Evolutionary conservation across 2,329 filamentous ascomycete genomes (phyloP).

Genomic region (Raffaelea arxii): DNA sequence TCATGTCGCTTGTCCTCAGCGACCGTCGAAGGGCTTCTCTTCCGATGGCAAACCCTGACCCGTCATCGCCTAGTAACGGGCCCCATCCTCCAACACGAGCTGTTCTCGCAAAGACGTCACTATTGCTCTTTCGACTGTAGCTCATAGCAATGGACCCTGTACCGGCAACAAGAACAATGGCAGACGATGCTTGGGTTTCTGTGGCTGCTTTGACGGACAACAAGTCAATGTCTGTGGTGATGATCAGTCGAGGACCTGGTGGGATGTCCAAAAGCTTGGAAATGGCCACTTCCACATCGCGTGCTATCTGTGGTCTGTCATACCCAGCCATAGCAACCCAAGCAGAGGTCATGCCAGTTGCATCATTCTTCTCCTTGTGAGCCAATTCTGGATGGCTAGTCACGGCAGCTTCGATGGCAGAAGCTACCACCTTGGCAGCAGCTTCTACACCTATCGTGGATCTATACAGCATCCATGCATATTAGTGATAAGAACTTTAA

Average conservation of each 20-base stretch:
- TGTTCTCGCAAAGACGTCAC: conserved; percentile 15
- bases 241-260: conserved; percentile 13
- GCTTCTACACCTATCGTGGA: conserved; percentile 18
- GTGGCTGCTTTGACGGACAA: conserved; percentile 18
- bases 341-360: conserved; percentile 16
- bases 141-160: conserved; percentile 33
- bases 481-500: no score
- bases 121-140: conserved; percentile 15
- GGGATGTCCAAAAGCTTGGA: conserved; percentile 18
- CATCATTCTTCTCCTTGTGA: conserved; percentile 2
- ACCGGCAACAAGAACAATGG: conserved; percentile 29
- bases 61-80: conserved; percentile 31
- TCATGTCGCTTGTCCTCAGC: conserved; percentile 13
- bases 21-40: conserved; percentile 23
- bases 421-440: conserved; percentile 16
- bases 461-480: no score
- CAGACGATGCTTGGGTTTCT: conserved; percentile 12
- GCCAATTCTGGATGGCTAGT: conserved; percentile 6
- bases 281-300: conserved; percentile 18
- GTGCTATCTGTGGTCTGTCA: conserved; percentile 22
- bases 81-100: conserved; percentile 34
- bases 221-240: conserved; percentile 31
- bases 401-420: conserved; percentile 18
- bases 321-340: conserved; percentile 32
- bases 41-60: conserved; percentile 30